Conservation (phyloP, 495 filamentous ascomycete species). For the Penicillium canariense region DNA sequence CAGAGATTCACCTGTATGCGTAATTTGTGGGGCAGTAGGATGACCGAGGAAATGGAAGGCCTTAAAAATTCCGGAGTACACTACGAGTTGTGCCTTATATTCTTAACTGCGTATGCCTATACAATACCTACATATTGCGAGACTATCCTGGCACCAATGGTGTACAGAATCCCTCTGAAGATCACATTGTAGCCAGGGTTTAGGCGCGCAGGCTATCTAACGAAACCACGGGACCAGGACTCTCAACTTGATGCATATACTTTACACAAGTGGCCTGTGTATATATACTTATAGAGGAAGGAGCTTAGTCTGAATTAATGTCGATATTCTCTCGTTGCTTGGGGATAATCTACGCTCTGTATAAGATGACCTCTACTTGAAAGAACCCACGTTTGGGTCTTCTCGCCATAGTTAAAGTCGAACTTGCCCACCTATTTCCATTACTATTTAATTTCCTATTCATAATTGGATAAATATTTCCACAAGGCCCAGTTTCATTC, state of each 20-base stretch:
- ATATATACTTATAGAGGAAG: too few species aligned
- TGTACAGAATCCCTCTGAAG: neutral
- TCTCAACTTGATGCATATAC: too few species aligned
- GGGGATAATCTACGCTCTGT: neutral
- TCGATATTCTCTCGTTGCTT: neutral
- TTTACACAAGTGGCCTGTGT: too few species aligned
- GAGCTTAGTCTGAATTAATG: too few species aligned
- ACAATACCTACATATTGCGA: neutral
- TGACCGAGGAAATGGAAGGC: neutral
- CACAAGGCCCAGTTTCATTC: neutral
- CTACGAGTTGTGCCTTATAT: neutral
- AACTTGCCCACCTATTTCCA: neutral
- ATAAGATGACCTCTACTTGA: neutral
- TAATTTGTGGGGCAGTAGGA: neutral
- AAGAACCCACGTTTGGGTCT: neutral
- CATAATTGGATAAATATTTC: neutral
- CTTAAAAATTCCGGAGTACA: neutral
- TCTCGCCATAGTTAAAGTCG: neutral
- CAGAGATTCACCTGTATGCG: neutral
- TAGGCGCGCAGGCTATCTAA: neutral
- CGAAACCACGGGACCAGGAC: too few species aligned
- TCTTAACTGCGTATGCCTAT: neutral
- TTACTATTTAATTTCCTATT: neutral
- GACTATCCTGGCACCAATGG: neutral
- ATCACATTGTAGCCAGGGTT: neutral